These are phyloP conservation scores for Saccharomyces pastorianus DNA, from an alignment of 1,139 yeast genomes.

Conservation along the genomic window DNA sequence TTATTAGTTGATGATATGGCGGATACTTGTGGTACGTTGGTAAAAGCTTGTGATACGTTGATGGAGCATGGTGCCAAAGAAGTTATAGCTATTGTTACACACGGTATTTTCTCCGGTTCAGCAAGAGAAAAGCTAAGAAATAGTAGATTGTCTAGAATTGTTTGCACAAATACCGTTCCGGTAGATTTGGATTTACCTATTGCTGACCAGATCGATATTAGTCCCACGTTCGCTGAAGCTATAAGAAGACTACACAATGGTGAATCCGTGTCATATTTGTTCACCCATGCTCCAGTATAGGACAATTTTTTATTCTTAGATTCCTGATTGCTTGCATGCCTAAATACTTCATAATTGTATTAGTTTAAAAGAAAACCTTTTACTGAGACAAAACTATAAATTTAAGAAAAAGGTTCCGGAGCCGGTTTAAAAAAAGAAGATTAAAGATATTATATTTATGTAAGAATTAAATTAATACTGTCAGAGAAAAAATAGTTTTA, in stretches of 20 bases:
- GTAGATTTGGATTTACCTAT: slow-evolving; percentile 52
- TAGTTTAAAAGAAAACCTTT: background rate
- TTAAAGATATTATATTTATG: background rate
- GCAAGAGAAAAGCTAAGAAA: slow-evolving; percentile 57
- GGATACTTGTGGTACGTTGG: slow-evolving; percentile 72
- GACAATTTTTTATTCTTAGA: too few relatives aligned
- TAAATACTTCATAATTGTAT: background rate
- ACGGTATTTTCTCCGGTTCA: slow-evolving; percentile 67
- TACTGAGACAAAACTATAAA: background rate
- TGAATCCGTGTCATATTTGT: slow-evolving; percentile 70
- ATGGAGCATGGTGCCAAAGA: slow-evolving; percentile 57
- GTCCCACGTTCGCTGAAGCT: slow-evolving; percentile 70
- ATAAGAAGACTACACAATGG: slow-evolving; percentile 76
- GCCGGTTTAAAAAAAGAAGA: background rate
- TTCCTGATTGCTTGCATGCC: background rate
- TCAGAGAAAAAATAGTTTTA: background rate
- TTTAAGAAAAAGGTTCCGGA: too few relatives aligned
- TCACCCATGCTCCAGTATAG: slow-evolving; percentile 40
- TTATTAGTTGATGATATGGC: slow-evolving; percentile 74
- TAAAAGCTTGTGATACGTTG: slow-evolving; percentile 52
- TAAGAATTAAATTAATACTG: background rate
- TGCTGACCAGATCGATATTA: slow-evolving; percentile 59
- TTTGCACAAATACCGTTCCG: slow-evolving; percentile 73
- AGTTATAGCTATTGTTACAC: slow-evolving; percentile 70
- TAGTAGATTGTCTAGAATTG: slow-evolving; percentile 52